These are phyloP conservation scores for Oryza rufipogon DNA, from an alignment of 176 grass and related monocot genomes.

Conservation along the genomic window DNA sequence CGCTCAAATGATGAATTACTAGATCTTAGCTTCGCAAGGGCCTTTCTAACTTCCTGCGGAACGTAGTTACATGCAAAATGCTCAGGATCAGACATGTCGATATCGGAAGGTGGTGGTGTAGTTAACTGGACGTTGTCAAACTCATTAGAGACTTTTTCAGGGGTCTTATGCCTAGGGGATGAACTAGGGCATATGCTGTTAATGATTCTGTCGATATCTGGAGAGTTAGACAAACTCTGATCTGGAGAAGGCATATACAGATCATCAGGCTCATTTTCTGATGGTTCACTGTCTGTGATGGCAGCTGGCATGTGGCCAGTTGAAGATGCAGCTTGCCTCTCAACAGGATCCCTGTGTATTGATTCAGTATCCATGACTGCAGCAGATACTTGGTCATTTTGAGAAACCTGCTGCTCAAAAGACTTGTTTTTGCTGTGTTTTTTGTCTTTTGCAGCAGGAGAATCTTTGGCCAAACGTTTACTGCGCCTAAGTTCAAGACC, in stretches of 20 bases:
- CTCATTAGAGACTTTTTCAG: conserved; percentile 24
- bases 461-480: conserved; percentile 43
- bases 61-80: conserved; percentile 41
- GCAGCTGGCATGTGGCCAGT: conserved; percentile 12
- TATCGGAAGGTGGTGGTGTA: conserved; percentile 8
- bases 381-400: conserved; percentile 23
- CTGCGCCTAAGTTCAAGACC: conserved; percentile 51
- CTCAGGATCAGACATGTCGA: conserved; percentile 40
- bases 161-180: not conserved
- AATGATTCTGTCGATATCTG: conserved; percentile 33
- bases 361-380: conserved; percentile 7
- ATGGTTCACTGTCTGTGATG: not conserved
- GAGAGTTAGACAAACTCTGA: conserved; percentile 16
- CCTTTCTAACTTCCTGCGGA: conserved; percentile 36
- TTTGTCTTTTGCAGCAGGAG: conserved; percentile 26
- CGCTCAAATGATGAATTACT: conserved; percentile 1
- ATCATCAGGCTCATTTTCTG: conserved; percentile 40
- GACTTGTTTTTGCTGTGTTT: conserved; percentile 19
- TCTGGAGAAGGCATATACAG: conserved; percentile 19
- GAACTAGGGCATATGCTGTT: conserved; percentile 20
- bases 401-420: conserved; percentile 23
- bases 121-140: conserved; percentile 15
- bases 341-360: conserved; percentile 22
- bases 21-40: conserved; percentile 23
- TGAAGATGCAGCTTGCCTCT: conserved; percentile 1